Percentiles rank a stretch among this genome's conserved stretches.
phyloP scores from a whole-genome alignment of 306 rosid genomes.

The Prunus mira region DNA sequence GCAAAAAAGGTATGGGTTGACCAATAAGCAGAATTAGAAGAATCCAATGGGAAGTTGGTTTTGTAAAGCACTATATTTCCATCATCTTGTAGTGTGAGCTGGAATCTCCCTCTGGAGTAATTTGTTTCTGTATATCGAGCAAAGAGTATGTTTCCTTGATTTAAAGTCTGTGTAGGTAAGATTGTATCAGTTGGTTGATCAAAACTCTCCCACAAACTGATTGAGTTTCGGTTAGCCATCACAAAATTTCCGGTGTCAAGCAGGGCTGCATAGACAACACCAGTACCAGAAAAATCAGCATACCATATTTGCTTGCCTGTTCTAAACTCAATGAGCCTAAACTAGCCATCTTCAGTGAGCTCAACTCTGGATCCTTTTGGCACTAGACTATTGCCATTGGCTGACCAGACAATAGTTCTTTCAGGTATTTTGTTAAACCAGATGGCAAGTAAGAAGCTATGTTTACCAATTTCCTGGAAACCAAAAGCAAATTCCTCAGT shows the following conservation, averaged over 20 bases:
- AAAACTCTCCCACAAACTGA: constrained; percentile 48
- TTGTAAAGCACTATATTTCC: constrained; percentile 34
- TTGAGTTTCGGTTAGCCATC: constrained; percentile 9
- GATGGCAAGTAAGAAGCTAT: too few relatives aligned
- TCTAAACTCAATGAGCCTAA: constrained; percentile 26
- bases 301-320: constrained; percentile 21
- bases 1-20: fast-evolving
- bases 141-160: background rate
- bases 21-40: background rate
- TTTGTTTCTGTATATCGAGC: constrained; percentile 33
- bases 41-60: constrained; percentile 25
- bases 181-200: constrained; percentile 53
- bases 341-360: constrained; percentile 25
- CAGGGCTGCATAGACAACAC: constrained; percentile 42
- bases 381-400: too few relatives aligned
- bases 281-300: background rate
- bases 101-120: constrained; percentile 48
- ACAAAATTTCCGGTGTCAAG: constrained; percentile 60
- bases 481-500: too few relatives aligned
- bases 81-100: constrained; percentile 9
- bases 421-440: too few relatives aligned
- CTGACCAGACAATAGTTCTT: too few relatives aligned
- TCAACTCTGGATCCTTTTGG: constrained; percentile 30
- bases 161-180: constrained; percentile 43
- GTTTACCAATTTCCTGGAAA: too few relatives aligned